Evolutionary conservation across 169 alveolate genomes (phyloP), one percentile per base, ranked within the genome.

Genomic region (Plasmodium adleri): DNA sequence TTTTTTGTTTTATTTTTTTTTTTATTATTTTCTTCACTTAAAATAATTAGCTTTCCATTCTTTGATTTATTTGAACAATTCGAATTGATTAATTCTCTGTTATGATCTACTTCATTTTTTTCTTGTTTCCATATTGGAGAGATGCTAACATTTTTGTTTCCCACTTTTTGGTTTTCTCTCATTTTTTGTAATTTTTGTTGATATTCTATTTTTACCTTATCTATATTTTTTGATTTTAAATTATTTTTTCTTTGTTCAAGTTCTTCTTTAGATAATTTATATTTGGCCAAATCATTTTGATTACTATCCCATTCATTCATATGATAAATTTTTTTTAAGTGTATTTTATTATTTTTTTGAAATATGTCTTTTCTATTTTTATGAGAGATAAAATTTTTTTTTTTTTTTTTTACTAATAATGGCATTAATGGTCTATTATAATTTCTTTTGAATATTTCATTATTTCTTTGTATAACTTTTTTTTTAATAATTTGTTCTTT

Each of bases 241-340:
- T 59, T 86, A 13, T 59, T 72, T 86, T 59, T 71, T 52, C 72
- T 86, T 52, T 86, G 75, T 64, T 86, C 92, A 52, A 86, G 7
- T 20, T 86, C 92, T 60, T 86, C 87, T 15, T 86, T 86, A 17
- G 92, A 60, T 39, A 86, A 39, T 62, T 45, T 86, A 71, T 60
- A 86, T 72, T 86, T 86, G 8, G 17, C 75, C 60, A 86, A 49
- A 64, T 86, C 87, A 43, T 70, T 70, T 50, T 86, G 92, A 60
- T 62, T 49, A 22, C 92, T 71, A 24, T 86, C 63, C 92, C 92
- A 86, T 39, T 86, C 92, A 54, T 72, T 70, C 26, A 52, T 9
- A 64, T 86, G 92, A 15, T 45, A 71, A n/a, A 64, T 87, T 17
- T 60, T 66, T 50, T 63, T 62, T 49, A 43, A 10, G 9, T 22